Conservation (phyloP, 2,329 filamentous ascomycete genomes). For the Furcasterigmium sp. region DNA sequence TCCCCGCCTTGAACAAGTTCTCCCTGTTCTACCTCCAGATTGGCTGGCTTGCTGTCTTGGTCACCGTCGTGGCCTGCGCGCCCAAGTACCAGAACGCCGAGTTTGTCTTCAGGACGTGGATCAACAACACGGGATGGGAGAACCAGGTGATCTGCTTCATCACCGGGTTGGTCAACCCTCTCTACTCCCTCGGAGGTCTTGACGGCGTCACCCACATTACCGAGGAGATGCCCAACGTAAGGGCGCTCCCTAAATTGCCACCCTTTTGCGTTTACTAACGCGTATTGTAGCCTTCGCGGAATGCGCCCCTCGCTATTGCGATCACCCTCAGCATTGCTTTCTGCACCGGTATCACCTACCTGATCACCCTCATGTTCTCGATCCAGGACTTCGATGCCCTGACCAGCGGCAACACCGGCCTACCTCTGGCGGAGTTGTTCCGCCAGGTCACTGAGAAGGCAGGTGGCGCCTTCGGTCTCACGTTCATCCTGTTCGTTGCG, state of each 20-base stretch:
- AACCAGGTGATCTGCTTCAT: slow-evolving; percentile 44
- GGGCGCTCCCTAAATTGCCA: slow-evolving; percentile 15
- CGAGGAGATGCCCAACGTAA: slow-evolving; percentile 44
- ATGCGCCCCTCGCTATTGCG: slow-evolving; percentile 29
- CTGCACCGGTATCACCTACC: slow-evolving; percentile 40
- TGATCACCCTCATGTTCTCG: slow-evolving; percentile 46
- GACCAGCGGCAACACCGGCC: slow-evolving; percentile 31
- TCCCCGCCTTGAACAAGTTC: slow-evolving; percentile 36
- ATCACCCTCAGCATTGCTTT: slow-evolving; percentile 46
- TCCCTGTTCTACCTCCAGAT: slow-evolving; percentile 40
- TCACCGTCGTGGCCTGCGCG: slow-evolving; percentile 41
- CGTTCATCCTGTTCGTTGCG: slow-evolving; percentile 35
- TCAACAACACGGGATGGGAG: slow-evolving; percentile 48
- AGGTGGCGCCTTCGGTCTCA: slow-evolving; percentile 34
- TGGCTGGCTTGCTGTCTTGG: slow-evolving; percentile 39
- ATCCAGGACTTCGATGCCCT: slow-evolving; percentile 41
- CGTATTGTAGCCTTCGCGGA: slow-evolving; percentile 30
- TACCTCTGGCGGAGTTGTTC: slow-evolving; percentile 41
- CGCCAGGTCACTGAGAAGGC: slow-evolving; percentile 32
- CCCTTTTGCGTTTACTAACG: not conserved
- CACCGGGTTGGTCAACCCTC: slow-evolving; percentile 41
- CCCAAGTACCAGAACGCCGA: slow-evolving; percentile 35
- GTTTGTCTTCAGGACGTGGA: slow-evolving; percentile 48
- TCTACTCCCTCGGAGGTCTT: slow-evolving; percentile 40
- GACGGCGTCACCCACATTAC: slow-evolving; percentile 45